Evolutionary conservation across 2,329 filamentous ascomycete genomes (phyloP).

Genomic region (Myotisia sp.): DNA sequence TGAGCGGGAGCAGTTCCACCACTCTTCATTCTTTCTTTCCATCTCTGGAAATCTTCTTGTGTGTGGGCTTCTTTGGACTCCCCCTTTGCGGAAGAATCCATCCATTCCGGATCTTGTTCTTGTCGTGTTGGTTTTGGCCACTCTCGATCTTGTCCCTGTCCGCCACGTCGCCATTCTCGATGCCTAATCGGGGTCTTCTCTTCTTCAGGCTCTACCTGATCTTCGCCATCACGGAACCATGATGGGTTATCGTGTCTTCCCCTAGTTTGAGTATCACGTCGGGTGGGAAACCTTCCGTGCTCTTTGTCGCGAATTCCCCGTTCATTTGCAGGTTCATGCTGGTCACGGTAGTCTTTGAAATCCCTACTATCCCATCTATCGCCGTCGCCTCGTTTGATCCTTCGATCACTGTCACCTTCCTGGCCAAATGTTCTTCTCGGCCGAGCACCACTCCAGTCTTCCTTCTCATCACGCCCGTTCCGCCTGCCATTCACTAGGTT

Average conservation of each 20-base stretch:
- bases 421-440: conserved; percentile 27
- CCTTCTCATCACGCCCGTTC: conserved; percentile 22
- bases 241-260: conserved; percentile 50
- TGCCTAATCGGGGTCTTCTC: conserved; percentile 38
- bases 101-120: conserved; percentile 82
- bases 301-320: conserved; percentile 41
- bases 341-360: conserved; percentile 40
- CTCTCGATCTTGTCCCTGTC: conserved; percentile 37
- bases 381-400: conserved; percentile 28
- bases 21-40: conserved; percentile 82
- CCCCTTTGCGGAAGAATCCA: conserved; percentile 56
- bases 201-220: conserved; percentile 24
- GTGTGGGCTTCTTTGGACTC: conserved; percentile 60
- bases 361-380: conserved; percentile 30
- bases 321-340: conserved; percentile 38
- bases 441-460: conserved; percentile 30
- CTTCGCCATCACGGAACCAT: conserved; percentile 54
- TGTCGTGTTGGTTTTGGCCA: conserved; percentile 40
- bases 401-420: conserved; percentile 28
- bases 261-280: conserved; percentile 51
- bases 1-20: conserved; percentile 35
- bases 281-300: conserved; percentile 37
- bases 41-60: conserved; percentile 82
- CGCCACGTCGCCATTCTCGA: conserved; percentile 49
- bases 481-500: conserved; percentile 23